phyloP scores from a whole-genome alignment of 495 filamentous ascomycete species.

The Tuber calosporum region DNA sequence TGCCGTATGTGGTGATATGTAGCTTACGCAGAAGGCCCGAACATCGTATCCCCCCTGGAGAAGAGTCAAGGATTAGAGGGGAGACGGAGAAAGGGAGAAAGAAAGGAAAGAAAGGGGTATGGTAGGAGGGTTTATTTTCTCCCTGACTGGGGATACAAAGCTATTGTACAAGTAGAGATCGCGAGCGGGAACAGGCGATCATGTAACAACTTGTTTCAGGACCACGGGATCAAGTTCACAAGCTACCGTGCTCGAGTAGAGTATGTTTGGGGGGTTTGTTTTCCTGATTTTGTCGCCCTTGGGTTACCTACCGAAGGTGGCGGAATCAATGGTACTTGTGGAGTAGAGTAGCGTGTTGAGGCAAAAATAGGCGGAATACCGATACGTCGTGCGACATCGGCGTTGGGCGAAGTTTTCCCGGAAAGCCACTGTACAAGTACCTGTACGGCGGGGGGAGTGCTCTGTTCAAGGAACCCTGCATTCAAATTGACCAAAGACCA shows the following conservation, averaged over 20 bases:
- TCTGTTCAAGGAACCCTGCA: no score
- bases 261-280: background rate
- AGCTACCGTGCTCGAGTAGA: no score
- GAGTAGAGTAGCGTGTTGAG: background rate
- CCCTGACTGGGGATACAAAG: background rate
- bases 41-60: background rate
- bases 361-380: background rate
- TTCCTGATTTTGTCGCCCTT: background rate
- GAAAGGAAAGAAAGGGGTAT: background rate
- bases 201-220: background rate
- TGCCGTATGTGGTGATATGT: background rate
- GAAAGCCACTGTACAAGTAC: background rate
- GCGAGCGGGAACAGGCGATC: background rate
- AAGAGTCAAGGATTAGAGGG: no score
- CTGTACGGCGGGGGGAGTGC: no score
- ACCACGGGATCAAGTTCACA: background rate
- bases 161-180: no score
- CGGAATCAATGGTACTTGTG: background rate
- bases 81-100: background rate
- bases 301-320: background rate
- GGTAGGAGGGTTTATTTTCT: background rate
- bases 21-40: background rate
- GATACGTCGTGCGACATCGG: background rate
- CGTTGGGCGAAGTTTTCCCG: background rate
- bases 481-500: no score